phyloP scores from a whole-genome alignment of 78 protist genomes.

The Bodo saltans region DNA sequence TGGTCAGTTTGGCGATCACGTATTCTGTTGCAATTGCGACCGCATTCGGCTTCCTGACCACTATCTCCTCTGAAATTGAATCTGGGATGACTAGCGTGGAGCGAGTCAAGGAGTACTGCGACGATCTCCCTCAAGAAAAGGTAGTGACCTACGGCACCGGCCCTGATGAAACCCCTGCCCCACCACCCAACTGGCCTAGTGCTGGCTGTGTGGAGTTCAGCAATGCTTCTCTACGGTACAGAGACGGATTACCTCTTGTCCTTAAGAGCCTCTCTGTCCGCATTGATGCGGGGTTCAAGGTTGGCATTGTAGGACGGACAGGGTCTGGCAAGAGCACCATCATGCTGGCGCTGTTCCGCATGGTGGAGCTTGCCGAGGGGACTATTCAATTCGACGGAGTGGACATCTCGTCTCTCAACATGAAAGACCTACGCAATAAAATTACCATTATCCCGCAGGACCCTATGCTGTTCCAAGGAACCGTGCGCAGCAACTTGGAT shows the following conservation, averaged over 20 bases:
- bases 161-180: background rate
- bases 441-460: conserved; percentile 74
- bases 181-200: conserved; percentile 52
- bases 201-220: conserved; percentile 52
- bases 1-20: conserved; percentile 49
- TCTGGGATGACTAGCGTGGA: conserved; percentile 31
- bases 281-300: conserved; percentile 58
- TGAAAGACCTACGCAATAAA: conserved; percentile 44
- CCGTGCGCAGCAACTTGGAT: conserved; percentile 57
- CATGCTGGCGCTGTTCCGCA: conserved; percentile 49
- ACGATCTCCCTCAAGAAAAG: conserved; percentile 9
- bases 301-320: conserved; percentile 84
- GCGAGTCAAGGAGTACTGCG: conserved; percentile 10
- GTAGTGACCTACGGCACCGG: conserved; percentile 8
- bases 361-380: conserved; percentile 63
- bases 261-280: conserved; percentile 33
- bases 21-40: conserved; percentile 43
- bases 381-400: conserved; percentile 40
- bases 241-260: conserved; percentile 46
- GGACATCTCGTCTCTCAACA: conserved; percentile 17
- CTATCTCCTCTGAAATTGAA: conserved; percentile 14
- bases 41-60: background rate
- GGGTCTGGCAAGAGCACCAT: conserved; percentile 69
- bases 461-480: conserved; percentile 57
- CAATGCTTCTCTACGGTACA: conserved; percentile 50